These are phyloP conservation scores for Talaromyces piceae DNA, from an alignment of 2,329 filamentous ascomycete species.

Conservation along the genomic window DNA sequence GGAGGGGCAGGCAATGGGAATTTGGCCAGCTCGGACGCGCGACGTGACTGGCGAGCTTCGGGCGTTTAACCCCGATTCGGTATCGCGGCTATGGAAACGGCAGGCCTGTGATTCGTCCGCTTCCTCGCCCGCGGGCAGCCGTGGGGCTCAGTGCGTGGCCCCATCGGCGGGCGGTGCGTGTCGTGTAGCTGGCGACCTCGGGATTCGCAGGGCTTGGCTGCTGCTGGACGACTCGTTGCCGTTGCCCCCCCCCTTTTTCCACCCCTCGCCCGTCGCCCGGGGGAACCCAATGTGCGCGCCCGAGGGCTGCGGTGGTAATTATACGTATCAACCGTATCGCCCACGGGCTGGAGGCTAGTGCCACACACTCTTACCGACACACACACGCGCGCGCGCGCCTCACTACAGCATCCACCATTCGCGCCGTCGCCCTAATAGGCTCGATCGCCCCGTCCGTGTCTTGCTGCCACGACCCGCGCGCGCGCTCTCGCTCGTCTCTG, in stretches of 20 bases:
- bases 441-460: conserved; percentile 16
- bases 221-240: background rate
- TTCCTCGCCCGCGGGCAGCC: background rate
- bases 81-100: background rate
- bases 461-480: conserved; percentile 15
- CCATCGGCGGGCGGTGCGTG: background rate
- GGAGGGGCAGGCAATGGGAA: background rate
- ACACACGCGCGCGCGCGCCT: background rate
- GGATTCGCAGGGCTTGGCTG: background rate
- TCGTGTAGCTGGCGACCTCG: background rate
- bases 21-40: background rate
- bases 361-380: background rate
- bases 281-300: conserved; percentile 1
- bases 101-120: background rate
- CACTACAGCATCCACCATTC: background rate
- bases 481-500: conserved; percentile 15
- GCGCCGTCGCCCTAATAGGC: conserved; percentile 16
- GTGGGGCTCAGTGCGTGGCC: background rate
- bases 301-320: background rate
- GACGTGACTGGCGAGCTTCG: background rate
- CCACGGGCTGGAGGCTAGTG: background rate
- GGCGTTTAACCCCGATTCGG: background rate
- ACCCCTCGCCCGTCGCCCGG: conserved; percentile 14
- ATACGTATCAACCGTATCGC: too few relatives aligned
- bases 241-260: conserved; percentile 2